Percentiles rank a stretch among this genome's conserved stretches.
Conservation (phyloP, 2,329 filamentous ascomycete species). For the Pyrenophora teres region DNA sequence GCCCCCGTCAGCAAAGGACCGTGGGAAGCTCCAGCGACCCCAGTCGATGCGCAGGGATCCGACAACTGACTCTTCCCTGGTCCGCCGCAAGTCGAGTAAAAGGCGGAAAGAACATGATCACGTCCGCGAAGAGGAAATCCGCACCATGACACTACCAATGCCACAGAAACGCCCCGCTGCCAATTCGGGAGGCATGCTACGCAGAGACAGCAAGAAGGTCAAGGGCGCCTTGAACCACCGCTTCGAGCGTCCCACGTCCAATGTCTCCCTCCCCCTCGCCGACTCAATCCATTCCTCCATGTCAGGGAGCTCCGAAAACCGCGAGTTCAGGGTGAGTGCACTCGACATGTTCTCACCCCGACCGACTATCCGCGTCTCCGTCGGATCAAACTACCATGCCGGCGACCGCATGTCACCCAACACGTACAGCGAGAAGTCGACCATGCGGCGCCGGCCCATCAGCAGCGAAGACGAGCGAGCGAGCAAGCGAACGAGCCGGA, state of each 20-base stretch:
- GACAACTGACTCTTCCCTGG: conserved; percentile 60
- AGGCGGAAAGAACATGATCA: conserved; percentile 68
- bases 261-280: conserved; percentile 74
- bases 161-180: conserved; percentile 66
- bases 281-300: conserved; percentile 78
- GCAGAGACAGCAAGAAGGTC: conserved; percentile 68
- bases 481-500: conserved; percentile 62
- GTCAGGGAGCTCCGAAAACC: conserved; percentile 74
- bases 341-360: conserved; percentile 83
- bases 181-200: conserved; percentile 64
- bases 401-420: conserved; percentile 39
- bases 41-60: conserved; percentile 63
- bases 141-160: conserved; percentile 74
- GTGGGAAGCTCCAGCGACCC: conserved; percentile 52
- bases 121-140: conserved; percentile 84
- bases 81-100: conserved; percentile 73
- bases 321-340: conserved; percentile 78
- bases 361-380: conserved; percentile 77
- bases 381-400: conserved; percentile 63
- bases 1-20: conserved; percentile 44
- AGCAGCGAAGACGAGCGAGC: conserved; percentile 55
- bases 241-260: conserved; percentile 67
- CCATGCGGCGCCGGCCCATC: conserved; percentile 55
- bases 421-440: conserved; percentile 54
- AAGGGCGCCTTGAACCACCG: conserved; percentile 61